Percentiles rank a stretch among this genome's conserved stretches.
Evolutionary conservation across 2,329 filamentous ascomycete species (phyloP).

Genomic region (Xylaria sp.): DNA sequence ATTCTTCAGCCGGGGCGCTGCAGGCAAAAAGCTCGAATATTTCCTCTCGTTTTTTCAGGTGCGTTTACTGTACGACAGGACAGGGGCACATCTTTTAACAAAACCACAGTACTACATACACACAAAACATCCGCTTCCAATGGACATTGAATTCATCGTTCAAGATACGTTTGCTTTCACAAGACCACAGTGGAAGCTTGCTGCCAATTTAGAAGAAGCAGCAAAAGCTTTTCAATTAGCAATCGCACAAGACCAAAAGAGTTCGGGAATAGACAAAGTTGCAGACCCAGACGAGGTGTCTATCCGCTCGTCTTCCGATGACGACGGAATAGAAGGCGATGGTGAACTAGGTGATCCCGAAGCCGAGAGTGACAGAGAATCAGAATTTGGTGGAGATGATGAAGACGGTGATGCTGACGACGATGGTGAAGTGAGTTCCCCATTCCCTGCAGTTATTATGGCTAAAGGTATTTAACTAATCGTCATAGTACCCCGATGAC

Average conservation of each 20-base stretch:
- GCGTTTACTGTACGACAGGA: conserved; percentile 34
- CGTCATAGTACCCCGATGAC: conserved; percentile 58
- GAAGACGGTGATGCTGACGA: conserved; percentile 57
- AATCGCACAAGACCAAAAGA: conserved; percentile 90
- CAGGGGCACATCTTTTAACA: conserved; percentile 27
- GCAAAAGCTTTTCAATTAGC: conserved; percentile 84
- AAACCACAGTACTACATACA: conserved; percentile 85
- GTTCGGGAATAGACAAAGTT: conserved; percentile 74
- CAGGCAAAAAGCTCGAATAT: conserved; percentile 97
- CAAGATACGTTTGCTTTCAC: conserved; percentile 89
- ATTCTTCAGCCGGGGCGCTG: conserved; percentile 92
- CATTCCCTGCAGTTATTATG: neutral
- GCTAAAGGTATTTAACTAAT: conserved; percentile 16
- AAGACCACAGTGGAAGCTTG: conserved; percentile 91
- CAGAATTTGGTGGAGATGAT: conserved; percentile 67
- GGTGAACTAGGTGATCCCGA: conserved; percentile 72
- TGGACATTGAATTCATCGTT: conserved; percentile 97
- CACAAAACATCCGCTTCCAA: conserved; percentile 87
- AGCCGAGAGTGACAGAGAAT: conserved; percentile 67
- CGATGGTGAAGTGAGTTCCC: conserved; percentile 58
- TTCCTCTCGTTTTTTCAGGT: conserved; percentile 95
- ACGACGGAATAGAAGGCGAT: conserved; percentile 69
- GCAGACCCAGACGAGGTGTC: conserved; percentile 77
- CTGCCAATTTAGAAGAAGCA: conserved; percentile 83
- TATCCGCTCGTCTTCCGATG: conserved; percentile 78